Percentiles rank a stretch among this genome's conserved stretches.
Evolutionary conservation across 441 rosid species (phyloP).

Genomic region (Pelargonium citronellum): DNA sequence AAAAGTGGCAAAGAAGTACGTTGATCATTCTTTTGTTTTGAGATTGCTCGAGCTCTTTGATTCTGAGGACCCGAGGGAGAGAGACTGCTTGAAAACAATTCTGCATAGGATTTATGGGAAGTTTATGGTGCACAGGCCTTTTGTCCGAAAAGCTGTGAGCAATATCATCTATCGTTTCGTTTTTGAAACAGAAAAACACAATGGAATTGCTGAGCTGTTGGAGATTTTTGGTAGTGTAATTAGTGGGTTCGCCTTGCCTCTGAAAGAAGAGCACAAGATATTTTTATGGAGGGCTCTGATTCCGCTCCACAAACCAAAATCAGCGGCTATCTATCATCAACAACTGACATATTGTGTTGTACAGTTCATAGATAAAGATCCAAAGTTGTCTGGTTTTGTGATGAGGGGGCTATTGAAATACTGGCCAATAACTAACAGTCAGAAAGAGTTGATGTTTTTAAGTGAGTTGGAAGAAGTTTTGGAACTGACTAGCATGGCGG

Average conservation of each 20-base stretch:
- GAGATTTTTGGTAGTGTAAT: conserved; percentile 75
- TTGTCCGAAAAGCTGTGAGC: conserved; percentile 58
- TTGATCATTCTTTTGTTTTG: conserved; percentile 51
- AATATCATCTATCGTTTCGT: conserved; percentile 63
- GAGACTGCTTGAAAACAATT: conserved; percentile 67
- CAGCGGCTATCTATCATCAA: conserved; percentile 62
- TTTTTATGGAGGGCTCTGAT: conserved; percentile 59
- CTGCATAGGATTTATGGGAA: conserved; percentile 62
- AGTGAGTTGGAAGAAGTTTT: conserved; percentile 73
- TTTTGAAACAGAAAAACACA: conserved; percentile 63
- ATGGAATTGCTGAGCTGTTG: conserved; percentile 69
- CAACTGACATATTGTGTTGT: conserved; percentile 59
- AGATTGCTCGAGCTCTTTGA: conserved; percentile 69
- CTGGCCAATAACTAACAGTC: conserved; percentile 79
- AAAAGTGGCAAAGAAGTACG: conserved; percentile 56
- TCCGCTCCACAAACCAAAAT: conserved; percentile 72
- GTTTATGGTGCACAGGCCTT: conserved; percentile 67
- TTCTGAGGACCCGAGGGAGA: conserved; percentile 73
- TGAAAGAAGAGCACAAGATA: conserved; percentile 65
- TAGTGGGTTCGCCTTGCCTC: conserved; percentile 69
- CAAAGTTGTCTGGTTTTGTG: conserved; percentile 43
- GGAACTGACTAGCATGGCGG: conserved; percentile 52
- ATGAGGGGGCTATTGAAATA: conserved; percentile 60
- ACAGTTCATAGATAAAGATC: conserved; percentile 69
- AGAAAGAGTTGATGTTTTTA: conserved; percentile 74